phyloP scores from a whole-genome alignment of 331 rosid genomes.

The Quercus lobata region DNA sequence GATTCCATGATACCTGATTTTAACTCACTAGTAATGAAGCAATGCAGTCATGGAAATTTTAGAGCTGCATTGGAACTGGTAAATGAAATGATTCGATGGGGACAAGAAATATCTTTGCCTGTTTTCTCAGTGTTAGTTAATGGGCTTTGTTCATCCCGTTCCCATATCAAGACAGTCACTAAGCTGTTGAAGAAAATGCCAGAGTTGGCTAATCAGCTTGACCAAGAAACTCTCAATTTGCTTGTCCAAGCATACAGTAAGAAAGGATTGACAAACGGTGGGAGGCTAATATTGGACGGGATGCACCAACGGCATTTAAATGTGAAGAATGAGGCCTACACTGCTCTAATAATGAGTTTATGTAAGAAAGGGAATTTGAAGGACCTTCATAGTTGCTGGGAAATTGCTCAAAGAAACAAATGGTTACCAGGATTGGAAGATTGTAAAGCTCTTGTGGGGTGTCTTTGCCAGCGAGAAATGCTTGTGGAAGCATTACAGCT shows the following conservation, averaged over 20 bases:
- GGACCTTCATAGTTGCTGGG: constrained; percentile 57
- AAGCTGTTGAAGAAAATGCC: constrained; percentile 49
- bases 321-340: constrained; percentile 55
- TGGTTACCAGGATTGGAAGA: constrained; percentile 65
- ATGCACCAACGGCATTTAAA: constrained; percentile 48
- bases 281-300: constrained; percentile 44
- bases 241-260: constrained; percentile 58
- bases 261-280: constrained; percentile 52
- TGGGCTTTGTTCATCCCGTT: constrained; percentile 46
- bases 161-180: constrained; percentile 29
- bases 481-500: constrained; percentile 51
- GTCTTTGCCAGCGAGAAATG: constrained; percentile 49
- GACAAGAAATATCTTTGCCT: constrained; percentile 60
- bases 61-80: constrained; percentile 47
- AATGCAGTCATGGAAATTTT: constrained; percentile 41
- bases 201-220: constrained; percentile 42
- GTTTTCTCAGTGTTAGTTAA: constrained; percentile 46
- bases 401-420: constrained; percentile 39
- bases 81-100: constrained; percentile 71
- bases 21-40: constrained; percentile 35
- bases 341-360: constrained; percentile 45
- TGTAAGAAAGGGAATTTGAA: constrained; percentile 58
- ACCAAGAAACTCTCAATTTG: constrained; percentile 53
- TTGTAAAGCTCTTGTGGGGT: constrained; percentile 42
- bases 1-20: constrained; percentile 59